phyloP scores from a whole-genome alignment of 768 basidiomycete species.

The Kwoniella dejecticola region DNA sequence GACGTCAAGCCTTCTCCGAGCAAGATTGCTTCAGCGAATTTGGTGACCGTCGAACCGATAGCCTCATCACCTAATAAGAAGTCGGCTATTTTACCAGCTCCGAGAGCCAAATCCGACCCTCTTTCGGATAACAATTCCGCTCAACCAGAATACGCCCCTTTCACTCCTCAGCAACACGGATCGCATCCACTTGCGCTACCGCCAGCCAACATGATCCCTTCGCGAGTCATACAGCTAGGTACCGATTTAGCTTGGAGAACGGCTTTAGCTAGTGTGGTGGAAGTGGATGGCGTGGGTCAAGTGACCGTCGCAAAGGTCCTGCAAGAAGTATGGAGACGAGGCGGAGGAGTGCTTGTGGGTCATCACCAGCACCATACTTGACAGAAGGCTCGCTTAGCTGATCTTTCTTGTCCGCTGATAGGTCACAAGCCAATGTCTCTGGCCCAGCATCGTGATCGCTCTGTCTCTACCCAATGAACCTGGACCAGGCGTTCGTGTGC shows the following conservation, averaged over 20 bases:
- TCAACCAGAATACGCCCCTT: neutral
- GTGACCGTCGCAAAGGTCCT: slow-evolving; percentile 37
- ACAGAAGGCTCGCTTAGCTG: too few species aligned
- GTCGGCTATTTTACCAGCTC: neutral
- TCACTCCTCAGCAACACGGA: neutral
- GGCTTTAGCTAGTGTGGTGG: slow-evolving; percentile 41
- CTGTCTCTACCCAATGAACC: slow-evolving; percentile 21
- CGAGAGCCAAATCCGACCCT: slow-evolving; percentile 20
- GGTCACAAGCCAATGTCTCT: slow-evolving; percentile 38
- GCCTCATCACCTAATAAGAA: neutral
- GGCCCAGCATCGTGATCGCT: slow-evolving; percentile 40
- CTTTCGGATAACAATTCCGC: neutral
- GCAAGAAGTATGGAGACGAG: slow-evolving; percentile 46
- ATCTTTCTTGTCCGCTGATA: neutral
- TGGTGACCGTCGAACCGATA: neutral
- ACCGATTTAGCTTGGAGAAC: slow-evolving; percentile 46
- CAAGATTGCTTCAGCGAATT: slow-evolving; percentile 8
- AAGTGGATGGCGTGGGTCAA: slow-evolving; percentile 44
- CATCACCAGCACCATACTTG: too few species aligned
- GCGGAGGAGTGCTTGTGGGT: slow-evolving; percentile 46
- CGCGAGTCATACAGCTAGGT: slow-evolving; percentile 25
- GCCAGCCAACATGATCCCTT: neutral
- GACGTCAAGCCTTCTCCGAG: slow-evolving; percentile 5
- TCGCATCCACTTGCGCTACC: neutral
- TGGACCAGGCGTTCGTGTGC: slow-evolving; percentile 20